These are phyloP conservation scores for Sporodiniella umbellata DNA, from an alignment of 371 early-diverging fungal species.

Conservation along the genomic window DNA sequence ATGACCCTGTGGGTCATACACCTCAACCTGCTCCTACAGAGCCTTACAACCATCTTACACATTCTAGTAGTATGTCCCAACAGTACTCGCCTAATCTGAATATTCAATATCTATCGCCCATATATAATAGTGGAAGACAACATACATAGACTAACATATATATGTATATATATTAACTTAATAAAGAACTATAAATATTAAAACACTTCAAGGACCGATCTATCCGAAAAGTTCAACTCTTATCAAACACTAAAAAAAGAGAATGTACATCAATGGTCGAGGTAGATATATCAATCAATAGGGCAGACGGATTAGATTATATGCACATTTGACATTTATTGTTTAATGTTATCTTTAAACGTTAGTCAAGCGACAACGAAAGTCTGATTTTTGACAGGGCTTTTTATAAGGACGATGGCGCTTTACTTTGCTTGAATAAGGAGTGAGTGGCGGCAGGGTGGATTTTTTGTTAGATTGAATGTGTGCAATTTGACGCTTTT, in stretches of 20 bases:
- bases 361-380: too few relatives aligned
- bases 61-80: neutral
- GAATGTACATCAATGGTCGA: too few relatives aligned
- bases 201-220: too few relatives aligned
- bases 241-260: too few relatives aligned
- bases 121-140: neutral
- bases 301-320: too few relatives aligned
- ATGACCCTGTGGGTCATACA: neutral
- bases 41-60: neutral
- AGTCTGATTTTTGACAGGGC: neutral
- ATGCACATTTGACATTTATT: too few relatives aligned
- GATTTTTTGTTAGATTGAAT: neutral
- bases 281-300: too few relatives aligned
- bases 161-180: too few relatives aligned
- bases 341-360: neutral
- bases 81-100: neutral
- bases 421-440: constrained; percentile 4
- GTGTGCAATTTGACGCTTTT: neutral
- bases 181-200: too few relatives aligned
- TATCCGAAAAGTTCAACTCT: too few relatives aligned
- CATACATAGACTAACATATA: neutral
- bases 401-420: constrained; percentile 4
- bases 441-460: constrained; percentile 1
- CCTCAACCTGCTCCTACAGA: neutral
- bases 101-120: neutral